phyloP scores from a whole-genome alignment of 202 grass and related monocot genomes.

The Setaria viridis region DNA sequence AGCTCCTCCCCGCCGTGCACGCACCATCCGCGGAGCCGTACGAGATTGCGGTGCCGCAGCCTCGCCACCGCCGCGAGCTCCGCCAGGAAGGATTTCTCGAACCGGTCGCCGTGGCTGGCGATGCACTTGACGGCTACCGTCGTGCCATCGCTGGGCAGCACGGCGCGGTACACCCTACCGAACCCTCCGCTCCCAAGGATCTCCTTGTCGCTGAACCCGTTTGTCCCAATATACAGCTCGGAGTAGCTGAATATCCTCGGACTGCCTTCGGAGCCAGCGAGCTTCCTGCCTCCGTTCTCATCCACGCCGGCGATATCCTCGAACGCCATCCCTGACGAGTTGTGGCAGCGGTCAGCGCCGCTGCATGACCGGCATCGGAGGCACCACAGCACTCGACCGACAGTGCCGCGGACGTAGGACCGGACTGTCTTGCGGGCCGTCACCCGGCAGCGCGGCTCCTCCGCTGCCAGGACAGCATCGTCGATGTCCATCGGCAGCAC shows the following conservation, averaged over 20 bases:
- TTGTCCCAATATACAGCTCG: slow-evolving; percentile 81
- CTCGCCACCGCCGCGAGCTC: slow-evolving; percentile 82
- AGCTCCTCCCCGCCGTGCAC: slow-evolving; percentile 62
- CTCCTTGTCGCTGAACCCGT: slow-evolving; percentile 73
- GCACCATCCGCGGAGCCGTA: slow-evolving; percentile 87
- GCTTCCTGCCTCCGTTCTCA: slow-evolving; percentile 33
- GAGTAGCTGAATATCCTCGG: slow-evolving; percentile 87
- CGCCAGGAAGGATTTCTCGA: slow-evolving; percentile 80
- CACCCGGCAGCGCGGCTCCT: background rate
- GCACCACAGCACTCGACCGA: slow-evolving; percentile 44
- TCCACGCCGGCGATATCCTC: slow-evolving; percentile 74
- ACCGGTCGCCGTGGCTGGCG: slow-evolving; percentile 59
- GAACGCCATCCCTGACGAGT: slow-evolving; percentile 40
- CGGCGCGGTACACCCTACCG: slow-evolving; percentile 70
- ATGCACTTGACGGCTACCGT: slow-evolving; percentile 89
- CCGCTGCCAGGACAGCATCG: slow-evolving; percentile 23
- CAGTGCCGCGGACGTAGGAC: slow-evolving; percentile 29
- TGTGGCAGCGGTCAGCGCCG: background rate
- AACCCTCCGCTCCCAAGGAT: slow-evolving; percentile 81
- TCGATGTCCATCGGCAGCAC: slow-evolving; percentile 59
- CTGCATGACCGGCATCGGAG: slow-evolving; percentile 43
- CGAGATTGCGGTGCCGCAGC: slow-evolving; percentile 87
- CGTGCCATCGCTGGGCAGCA: slow-evolving; percentile 81
- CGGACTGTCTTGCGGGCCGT: background rate
- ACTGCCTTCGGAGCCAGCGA: slow-evolving; percentile 30